Evolutionary conservation across 169 alveolate species (phyloP), one percentile per base, ranked within the genome.

Genomic region (Toxoplasma gondii): DNA sequence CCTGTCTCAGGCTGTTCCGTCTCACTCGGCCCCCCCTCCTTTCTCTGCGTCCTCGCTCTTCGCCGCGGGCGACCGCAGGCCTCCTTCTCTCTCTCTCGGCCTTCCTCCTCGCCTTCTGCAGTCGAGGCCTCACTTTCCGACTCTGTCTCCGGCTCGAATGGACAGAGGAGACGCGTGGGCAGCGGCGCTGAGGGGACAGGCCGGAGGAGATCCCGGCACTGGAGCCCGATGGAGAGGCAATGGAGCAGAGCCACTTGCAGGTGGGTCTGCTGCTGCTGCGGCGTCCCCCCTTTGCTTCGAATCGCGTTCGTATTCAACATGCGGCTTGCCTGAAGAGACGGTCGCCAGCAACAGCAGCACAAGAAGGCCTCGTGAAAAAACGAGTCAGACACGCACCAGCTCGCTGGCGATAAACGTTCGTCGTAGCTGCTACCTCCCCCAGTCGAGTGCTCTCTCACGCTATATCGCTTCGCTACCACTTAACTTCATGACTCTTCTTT

Each of bases 191-290:
- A 43, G 24, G 90, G 90, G 41, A 82, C 41, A 17, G 90, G 67
- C 34, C n/a, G 90, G 5, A 82, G 90, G 67, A 82, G 64, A 31
- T 82, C 90, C 17, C 90, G 90, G 19, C 69, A 82, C 53, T 41
- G 90, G 41, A 82, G 67, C 67, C 69, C 90, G 67, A 82, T 38
- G 12, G 90, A 82, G 9, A 82, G 64, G 12, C 69, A 38, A 24
- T 82, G 90, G 5, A 82, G n/a, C 41, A 41, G 90, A 1, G 67
- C 67, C 1, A 82, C 69, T 27, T 92, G 94, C 91, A 39, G 82
- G 80, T 49, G 94, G 91, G 31, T 44, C 74, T 82, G 94, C 92
- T 92, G 94, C 91, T 91, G 94, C 92, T 54, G 92, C 74, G 90
- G 38, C 5, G 90, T 31, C 17, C 67, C 41, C 36, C 64, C 31